Base-by-base conservation (phyloP, 2,329 filamentous ascomycete genomes). In the Colletotrichum incanum region DNA sequence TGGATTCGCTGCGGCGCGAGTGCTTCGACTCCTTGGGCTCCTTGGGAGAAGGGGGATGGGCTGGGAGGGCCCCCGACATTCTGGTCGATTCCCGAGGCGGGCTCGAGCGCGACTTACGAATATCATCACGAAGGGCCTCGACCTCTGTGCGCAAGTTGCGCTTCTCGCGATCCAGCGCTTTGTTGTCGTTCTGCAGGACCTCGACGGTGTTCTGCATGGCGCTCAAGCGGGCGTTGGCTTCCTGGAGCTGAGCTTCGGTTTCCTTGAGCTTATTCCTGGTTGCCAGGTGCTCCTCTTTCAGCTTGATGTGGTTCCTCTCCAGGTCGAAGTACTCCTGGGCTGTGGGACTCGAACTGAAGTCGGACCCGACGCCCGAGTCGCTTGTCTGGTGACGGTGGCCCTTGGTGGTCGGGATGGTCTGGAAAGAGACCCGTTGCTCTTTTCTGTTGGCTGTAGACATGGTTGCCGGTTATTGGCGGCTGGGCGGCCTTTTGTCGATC, bases 171-270 rank as follows among this genome's bases (percentile, higher is more conserved):
- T 34, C 20, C 26, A 66, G 45, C 3, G 47, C 60, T 18, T 82
- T 79, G 74, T 83, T 82, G 76, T 78, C 80, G 67, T 76, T 72
- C 77, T 82, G 80, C 73, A 83, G 79, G n/a, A 80, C 81, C 14
- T 73, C 72, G 64, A 67, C 52, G 2, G 28, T 58, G 34, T 72
- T 65, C 28, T 69, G n/a, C 28, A 73, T 20, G 39, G 69, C 75
- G 23, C 41, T 41, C 75, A 77, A 75, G 69, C 77, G 77, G 63
- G 77, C 77, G 61, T 77, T 75, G 26, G 82, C 74, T 18, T 75
- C 58, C 23, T 72, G 49, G 50, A 61, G 62, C 28, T 26, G 18
- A 11, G 28, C 43, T 26, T 59, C n/a, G 50, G 49, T 34, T 11
- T 43, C 45, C 23, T 64, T 55, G n/a, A 67, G 64, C 26, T 72